Base-by-base conservation (phyloP, 225 moss, liverwort and hornwort species). In the Climacium dendroides region DNA sequence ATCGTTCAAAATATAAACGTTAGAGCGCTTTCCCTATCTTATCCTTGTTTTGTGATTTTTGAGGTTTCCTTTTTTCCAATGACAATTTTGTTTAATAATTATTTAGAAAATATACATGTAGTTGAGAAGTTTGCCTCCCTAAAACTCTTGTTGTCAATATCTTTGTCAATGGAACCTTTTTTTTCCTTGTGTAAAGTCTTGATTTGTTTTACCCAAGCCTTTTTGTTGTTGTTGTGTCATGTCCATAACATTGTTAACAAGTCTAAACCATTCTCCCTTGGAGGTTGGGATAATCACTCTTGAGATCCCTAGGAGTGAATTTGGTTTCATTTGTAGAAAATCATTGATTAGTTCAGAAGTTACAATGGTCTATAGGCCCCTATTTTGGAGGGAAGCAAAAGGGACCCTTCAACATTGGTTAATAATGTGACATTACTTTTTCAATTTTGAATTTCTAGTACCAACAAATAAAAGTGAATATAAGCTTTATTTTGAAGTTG, bases 321-420 rank as follows among this genome's bases (percentile, higher is more conserved):
- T 30, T 30, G 15, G 62, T 30, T 62, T 30, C 30, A 30, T 30
- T 2, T 62, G 5, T 1, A 16, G 1, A 30, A 1, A 62, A 30
- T 62, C 30, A 62, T 62, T 30, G 62, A 13, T 1, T 62, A 0
- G 4, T 5, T 62, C 7, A 2, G 5, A 62, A 8, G 8, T 62
- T 62, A 4, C 62, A 62, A 60, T 0, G 1, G 1, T 1, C 9
- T 0, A 4, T 6, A 2, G 7, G 7, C 32, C 17, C 15, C 2
- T 1, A 8, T 2, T 32, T 17, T 7, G 15, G 10, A 10, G 25
- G 16, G 8, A 2, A 62, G 9, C 8, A 16, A 62, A 8, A 15
- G 4, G 7, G 4, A 11, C 59, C 11, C 9, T 2, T 1, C 2
- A 15, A 16, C 19, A 6, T 34, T 64, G 19, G 34, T 17, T 18